A percentile compares a stretch with the other conserved stretches of the same genome.
phyloP scores from a whole-genome alignment of 345 rosid genomes.

The Cochlearia excelsa region DNA sequence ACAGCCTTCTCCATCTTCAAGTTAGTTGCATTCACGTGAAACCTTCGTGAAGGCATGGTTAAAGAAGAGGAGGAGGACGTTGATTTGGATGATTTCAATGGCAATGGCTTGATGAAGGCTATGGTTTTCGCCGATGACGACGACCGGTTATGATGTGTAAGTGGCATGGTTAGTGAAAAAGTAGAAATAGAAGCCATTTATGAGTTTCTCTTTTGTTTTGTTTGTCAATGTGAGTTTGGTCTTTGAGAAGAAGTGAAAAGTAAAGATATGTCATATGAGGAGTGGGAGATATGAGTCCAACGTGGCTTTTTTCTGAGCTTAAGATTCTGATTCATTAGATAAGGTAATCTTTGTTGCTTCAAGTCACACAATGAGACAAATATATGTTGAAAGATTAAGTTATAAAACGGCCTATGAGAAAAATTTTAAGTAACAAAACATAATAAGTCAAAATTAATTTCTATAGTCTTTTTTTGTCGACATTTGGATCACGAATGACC shows the following conservation, averaged over 20 bases:
- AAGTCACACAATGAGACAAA: too few relatives aligned
- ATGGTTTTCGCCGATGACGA: constrained; percentile 30
- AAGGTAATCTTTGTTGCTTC: too few relatives aligned
- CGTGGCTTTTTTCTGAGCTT: too few relatives aligned
- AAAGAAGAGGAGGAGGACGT: neutral
- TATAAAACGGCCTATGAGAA: too few relatives aligned
- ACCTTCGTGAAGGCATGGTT: constrained; percentile 25
- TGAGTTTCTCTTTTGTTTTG: neutral
- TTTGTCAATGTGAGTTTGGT: constrained; percentile 13
- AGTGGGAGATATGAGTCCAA: too few relatives aligned
- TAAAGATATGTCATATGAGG: too few relatives aligned
- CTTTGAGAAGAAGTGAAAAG: constrained; percentile 10
- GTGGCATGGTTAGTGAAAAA: constrained; percentile 37
- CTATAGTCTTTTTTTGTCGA: too few relatives aligned
- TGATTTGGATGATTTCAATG: constrained; percentile 44
- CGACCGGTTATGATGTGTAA: constrained; percentile 36
- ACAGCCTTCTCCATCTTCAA: constrained; percentile 63
- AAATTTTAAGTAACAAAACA: too few relatives aligned
- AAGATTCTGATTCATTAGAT: too few relatives aligned
- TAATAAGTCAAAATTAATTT: too few relatives aligned
- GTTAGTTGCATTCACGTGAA: constrained; percentile 46
- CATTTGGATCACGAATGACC: too few relatives aligned
- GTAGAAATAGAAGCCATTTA: constrained; percentile 40
- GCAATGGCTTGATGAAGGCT: constrained; percentile 49
- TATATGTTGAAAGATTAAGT: too few relatives aligned